Percentiles rank a stretch among this genome's conserved stretches.
These are phyloP conservation scores for Coemansia sp. DNA, from an alignment of 192 early-diverging fungal genomes.

Conservation along the genomic window DNA sequence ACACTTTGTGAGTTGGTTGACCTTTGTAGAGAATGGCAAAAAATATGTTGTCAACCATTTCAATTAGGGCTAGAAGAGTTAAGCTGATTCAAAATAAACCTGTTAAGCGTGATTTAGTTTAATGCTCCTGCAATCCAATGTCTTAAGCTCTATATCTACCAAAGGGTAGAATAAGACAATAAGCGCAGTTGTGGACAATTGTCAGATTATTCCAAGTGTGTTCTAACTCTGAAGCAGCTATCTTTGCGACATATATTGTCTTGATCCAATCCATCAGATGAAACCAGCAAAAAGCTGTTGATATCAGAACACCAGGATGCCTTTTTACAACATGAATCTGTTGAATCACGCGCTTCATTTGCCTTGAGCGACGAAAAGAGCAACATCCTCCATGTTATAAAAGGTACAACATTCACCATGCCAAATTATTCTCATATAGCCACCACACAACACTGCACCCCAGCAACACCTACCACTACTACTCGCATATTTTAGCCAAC, in stretches of 20 bases:
- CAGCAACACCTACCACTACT: not conserved
- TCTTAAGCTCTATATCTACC: too few relatives aligned
- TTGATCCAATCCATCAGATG: not conserved
- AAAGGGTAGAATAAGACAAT: too few relatives aligned
- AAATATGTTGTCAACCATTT: too few relatives aligned
- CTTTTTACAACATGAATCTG: not conserved
- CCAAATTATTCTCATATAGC: not conserved
- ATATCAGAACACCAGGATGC: not conserved
- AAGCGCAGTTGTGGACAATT: too few relatives aligned
- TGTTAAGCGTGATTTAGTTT: too few relatives aligned
- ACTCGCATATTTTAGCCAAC: not conserved
- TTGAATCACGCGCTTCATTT: not conserved
- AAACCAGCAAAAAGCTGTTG: not conserved
- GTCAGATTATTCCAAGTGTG: not conserved
- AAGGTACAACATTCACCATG: not conserved
- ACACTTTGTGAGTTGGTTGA: too few relatives aligned
- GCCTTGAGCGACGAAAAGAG: not conserved
- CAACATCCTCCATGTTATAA: not conserved
- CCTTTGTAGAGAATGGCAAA: too few relatives aligned
- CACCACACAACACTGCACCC: not conserved
- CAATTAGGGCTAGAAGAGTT: too few relatives aligned
- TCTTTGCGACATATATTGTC: not conserved
- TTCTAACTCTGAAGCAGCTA: not conserved
- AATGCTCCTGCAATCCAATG: too few relatives aligned
- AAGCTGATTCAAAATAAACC: too few relatives aligned